Conservation (phyloP, 2,329 filamentous ascomycete species). For the Didymella arachidicola region DNA sequence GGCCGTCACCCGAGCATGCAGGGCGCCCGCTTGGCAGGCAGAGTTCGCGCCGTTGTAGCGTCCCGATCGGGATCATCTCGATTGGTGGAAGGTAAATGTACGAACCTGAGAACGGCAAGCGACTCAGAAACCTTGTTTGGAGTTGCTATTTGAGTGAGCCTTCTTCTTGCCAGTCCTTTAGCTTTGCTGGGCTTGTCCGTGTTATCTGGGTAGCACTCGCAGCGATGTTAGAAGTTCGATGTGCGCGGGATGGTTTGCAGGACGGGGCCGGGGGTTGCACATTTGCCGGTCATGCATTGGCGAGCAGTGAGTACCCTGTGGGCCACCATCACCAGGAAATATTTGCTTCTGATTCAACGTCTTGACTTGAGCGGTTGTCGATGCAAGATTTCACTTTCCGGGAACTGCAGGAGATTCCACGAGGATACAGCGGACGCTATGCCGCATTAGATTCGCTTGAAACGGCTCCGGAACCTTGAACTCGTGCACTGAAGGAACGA, state of each 20-base stretch:
- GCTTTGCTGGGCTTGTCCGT: not conserved
- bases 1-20: conserved; percentile 1
- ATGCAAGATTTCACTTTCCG: conserved; percentile 3
- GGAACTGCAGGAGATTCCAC: conserved; percentile 4
- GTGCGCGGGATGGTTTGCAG: not conserved
- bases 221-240: not conserved
- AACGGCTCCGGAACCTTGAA: conserved; percentile 6
- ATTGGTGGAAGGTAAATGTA: not conserved
- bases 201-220: not conserved
- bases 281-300: not conserved
- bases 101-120: not conserved
- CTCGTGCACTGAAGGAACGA: not conserved
- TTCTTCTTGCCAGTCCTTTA: not conserved
- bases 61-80: not conserved
- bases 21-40: not conserved
- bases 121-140: no score
- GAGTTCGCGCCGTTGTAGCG: conserved; percentile 13
- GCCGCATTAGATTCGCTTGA: conserved; percentile 2
- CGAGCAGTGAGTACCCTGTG: not conserved
- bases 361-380: conserved; percentile 2
- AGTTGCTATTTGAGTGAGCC: not conserved
- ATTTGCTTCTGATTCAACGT: conserved; percentile 15
- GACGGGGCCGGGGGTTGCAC: not conserved
- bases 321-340: not conserved
- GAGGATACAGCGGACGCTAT: conserved; percentile 8